These are phyloP conservation scores for Sporobolomyces pararoseus DNA, from an alignment of 768 basidiomycete genomes.

Conservation along the genomic window DNA sequence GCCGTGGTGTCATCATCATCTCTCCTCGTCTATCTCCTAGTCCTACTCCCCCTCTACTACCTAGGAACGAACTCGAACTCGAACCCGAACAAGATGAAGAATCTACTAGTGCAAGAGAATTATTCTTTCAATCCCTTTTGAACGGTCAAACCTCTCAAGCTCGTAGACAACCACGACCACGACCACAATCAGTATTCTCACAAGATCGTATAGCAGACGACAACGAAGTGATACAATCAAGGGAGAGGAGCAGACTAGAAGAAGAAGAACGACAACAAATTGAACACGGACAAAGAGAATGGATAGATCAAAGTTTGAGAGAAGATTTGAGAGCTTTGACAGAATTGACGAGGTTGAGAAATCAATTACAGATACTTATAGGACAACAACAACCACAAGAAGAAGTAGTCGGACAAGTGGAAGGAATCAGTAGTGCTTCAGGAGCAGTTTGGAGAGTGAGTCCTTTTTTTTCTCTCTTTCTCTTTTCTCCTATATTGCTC, in stretches of 20 bases:
- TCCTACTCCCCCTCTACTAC: neutral
- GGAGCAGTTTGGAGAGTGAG: slow-evolving; percentile 13
- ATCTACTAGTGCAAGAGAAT: neutral
- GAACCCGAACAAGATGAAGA: neutral
- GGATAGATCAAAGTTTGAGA: neutral
- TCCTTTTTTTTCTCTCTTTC: neutral
- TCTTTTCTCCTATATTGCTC: neutral
- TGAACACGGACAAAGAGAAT: neutral
- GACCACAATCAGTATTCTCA: too few relatives aligned
- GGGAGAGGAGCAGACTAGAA: too few relatives aligned
- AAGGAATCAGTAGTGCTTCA: neutral
- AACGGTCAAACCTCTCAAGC: neutral
- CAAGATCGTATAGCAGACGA: too few relatives aligned
- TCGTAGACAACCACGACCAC: neutral
- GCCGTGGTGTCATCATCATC: neutral
- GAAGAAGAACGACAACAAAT: too few relatives aligned
- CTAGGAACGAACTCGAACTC: neutral
- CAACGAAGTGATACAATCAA: neutral
- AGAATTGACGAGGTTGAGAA: neutral
- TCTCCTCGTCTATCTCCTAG: neutral
- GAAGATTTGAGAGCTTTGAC: neutral
- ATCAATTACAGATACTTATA: too few relatives aligned
- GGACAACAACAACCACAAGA: too few relatives aligned
- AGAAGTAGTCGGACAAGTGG: too few relatives aligned
- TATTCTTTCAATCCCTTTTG: neutral